Conservation (phyloP, 192 early-diverging fungal species). For the Coemansia sp. region DNA sequence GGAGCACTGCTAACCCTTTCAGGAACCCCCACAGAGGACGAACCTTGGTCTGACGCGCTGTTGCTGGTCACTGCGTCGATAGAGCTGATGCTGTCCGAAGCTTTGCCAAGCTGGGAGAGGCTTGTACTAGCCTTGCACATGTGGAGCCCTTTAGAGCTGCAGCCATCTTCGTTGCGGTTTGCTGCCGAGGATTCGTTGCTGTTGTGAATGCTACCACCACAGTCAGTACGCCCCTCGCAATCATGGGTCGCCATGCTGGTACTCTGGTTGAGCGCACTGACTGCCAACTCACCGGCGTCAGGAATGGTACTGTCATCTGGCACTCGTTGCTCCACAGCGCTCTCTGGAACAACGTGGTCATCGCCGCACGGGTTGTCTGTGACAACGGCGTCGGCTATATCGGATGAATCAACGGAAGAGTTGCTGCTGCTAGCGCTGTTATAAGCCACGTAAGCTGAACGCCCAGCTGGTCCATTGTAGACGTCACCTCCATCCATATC, state of each 20-base stretch:
- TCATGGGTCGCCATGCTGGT: background rate
- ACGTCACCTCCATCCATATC: constrained; percentile 34
- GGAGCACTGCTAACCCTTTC: constrained; percentile 32
- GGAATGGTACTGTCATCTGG: background rate
- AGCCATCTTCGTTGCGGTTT: background rate
- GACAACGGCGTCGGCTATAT: background rate
- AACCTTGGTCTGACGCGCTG: background rate
- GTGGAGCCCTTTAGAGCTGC: constrained; percentile 23
- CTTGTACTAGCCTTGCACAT: constrained; percentile 52
- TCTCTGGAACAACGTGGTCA: background rate
- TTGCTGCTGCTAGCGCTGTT: constrained; percentile 11
- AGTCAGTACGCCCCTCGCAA: background rate
- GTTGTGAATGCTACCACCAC: background rate
- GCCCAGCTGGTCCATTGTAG: background rate
- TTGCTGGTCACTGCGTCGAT: background rate
- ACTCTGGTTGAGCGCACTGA: background rate
- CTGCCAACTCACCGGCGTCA: background rate
- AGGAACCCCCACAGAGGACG: background rate
- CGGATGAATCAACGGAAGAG: background rate
- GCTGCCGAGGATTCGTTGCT: background rate
- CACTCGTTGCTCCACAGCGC: background rate
- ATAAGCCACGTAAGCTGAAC: background rate
- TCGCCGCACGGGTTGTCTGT: background rate
- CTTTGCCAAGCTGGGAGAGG: constrained; percentile 31
- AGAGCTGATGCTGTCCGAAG: constrained; percentile 12